Conservation (phyloP, 306 rosid genomes). For the Pyrus pyrifolia region DNA sequence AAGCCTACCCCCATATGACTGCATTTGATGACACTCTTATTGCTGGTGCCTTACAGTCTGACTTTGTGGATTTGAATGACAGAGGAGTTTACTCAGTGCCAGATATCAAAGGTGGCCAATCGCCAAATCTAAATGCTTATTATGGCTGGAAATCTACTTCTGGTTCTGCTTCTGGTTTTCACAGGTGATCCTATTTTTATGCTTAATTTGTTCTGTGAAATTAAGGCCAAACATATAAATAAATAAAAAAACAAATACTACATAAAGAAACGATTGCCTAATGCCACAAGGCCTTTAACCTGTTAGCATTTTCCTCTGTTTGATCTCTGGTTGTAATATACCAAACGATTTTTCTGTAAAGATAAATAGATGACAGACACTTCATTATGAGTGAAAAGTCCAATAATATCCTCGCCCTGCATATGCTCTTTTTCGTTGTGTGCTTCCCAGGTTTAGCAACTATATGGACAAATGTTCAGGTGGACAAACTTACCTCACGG, state of each 20-base stretch:
- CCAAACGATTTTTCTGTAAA: background rate
- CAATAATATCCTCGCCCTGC: background rate
- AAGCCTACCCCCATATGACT: constrained; percentile 32
- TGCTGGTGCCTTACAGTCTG: constrained; percentile 30
- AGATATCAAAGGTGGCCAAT: constrained; percentile 28
- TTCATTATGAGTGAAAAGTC: background rate
- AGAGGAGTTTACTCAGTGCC: constrained; percentile 30
- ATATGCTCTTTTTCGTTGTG: background rate
- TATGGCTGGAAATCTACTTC: constrained; percentile 36
- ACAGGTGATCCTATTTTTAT: constrained; percentile 17
- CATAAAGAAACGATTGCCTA: background rate
- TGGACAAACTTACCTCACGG: constrained; percentile 27
- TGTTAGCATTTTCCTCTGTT: background rate
- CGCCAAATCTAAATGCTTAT: constrained; percentile 22
- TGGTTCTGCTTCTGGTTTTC: constrained; percentile 28
- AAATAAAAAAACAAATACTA: background rate
- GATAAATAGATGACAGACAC: background rate
- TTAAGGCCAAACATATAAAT: background rate
- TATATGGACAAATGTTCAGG: constrained; percentile 36
- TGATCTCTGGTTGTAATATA: background rate
- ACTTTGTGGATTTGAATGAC: constrained; percentile 23
- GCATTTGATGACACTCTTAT: constrained; percentile 28
- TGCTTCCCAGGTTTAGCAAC: constrained; percentile 30
- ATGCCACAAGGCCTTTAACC: background rate
- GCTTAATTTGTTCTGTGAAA: background rate